phyloP scores from a whole-genome alignment of 2,329 filamentous ascomycete species.

The Colletotrichum cordylinicola region DNA sequence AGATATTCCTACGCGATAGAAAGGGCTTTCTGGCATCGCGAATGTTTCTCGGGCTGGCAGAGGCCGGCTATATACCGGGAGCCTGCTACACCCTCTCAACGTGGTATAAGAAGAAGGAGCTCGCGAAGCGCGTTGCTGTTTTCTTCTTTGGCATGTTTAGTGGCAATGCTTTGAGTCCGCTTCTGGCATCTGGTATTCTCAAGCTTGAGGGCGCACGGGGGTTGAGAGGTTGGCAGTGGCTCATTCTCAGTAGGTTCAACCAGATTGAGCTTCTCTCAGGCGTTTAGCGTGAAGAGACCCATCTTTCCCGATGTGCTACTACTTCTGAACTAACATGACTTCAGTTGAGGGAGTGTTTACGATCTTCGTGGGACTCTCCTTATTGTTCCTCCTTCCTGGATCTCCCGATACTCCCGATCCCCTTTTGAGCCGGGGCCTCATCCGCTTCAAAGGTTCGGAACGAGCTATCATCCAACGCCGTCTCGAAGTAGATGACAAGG shows the following conservation, averaged over 20 bases:
- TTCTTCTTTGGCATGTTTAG: slow-evolving; percentile 62
- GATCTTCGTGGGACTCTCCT: slow-evolving; percentile 39
- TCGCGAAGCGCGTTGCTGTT: slow-evolving; percentile 51
- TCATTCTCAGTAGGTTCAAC: slow-evolving; percentile 46
- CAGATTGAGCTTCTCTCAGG: rapidly evolving
- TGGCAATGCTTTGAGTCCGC: slow-evolving; percentile 52
- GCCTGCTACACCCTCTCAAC: slow-evolving; percentile 56
- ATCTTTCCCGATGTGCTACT: rapidly evolving
- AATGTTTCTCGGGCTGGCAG: slow-evolving; percentile 49
- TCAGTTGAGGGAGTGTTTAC: slow-evolving; percentile 52
- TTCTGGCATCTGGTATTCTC: slow-evolving; percentile 53
- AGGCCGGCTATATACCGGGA: slow-evolving; percentile 58
- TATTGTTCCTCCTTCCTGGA: slow-evolving; percentile 48
- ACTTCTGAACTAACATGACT: rapidly evolving
- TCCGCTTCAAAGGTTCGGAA: slow-evolving; percentile 40
- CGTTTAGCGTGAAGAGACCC: not conserved
- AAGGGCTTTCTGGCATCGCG: slow-evolving; percentile 50
- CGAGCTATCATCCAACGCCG: slow-evolving; percentile 36
- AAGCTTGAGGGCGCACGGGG: slow-evolving; percentile 46
- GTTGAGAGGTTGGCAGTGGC: slow-evolving; percentile 55
- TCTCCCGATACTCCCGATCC: slow-evolving; percentile 45
- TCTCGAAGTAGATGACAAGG: slow-evolving; percentile 37
- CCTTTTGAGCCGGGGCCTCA: slow-evolving; percentile 40
- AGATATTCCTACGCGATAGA: slow-evolving; percentile 45
- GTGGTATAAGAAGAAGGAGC: slow-evolving; percentile 53